phyloP scores from a whole-genome alignment of 352 stramenopile species.

The Globisporangium sylvaticum region DNA sequence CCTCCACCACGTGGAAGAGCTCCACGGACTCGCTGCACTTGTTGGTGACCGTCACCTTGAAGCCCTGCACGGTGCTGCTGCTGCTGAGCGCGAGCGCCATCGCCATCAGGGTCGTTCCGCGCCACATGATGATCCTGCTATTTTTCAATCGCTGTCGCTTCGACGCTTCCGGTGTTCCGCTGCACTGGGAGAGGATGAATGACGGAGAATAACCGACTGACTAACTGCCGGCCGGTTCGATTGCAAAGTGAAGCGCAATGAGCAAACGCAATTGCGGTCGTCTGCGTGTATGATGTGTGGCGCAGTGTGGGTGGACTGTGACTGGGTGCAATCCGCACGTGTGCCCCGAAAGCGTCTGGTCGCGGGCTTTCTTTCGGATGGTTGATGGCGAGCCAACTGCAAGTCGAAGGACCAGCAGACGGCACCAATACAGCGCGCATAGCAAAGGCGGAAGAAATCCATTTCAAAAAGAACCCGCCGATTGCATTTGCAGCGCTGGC shows the following conservation, averaged over 20 bases:
- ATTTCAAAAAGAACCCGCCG: neutral
- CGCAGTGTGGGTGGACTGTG: neutral
- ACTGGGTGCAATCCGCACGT: neutral
- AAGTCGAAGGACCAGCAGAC: neutral
- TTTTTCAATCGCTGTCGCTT: neutral
- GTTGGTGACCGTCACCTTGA: slow-evolving; percentile 59
- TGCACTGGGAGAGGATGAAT: neutral
- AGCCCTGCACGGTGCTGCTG: slow-evolving; percentile 19
- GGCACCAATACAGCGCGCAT: neutral
- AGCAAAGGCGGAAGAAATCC: neutral
- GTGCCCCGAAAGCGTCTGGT: neutral
- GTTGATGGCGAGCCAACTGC: neutral
- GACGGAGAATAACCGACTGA: neutral
- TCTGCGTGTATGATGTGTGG: too few relatives aligned
- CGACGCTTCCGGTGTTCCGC: slow-evolving; percentile 5
- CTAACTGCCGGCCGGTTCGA: neutral
- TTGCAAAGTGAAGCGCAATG: neutral
- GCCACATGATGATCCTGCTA: slow-evolving; percentile 4
- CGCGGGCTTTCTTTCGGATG: neutral
- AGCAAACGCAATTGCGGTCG: too few relatives aligned
- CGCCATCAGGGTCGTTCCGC: neutral
- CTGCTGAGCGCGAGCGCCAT: slow-evolving; percentile 22
- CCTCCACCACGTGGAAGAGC: slow-evolving; percentile 29
- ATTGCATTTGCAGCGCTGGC: neutral
- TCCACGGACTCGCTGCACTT: slow-evolving; percentile 41